Percentiles rank a stretch among this genome's conserved stretches.
These are phyloP conservation scores for Ceriops decandra DNA, from an alignment of 345 rosid species.

Conservation along the genomic window DNA sequence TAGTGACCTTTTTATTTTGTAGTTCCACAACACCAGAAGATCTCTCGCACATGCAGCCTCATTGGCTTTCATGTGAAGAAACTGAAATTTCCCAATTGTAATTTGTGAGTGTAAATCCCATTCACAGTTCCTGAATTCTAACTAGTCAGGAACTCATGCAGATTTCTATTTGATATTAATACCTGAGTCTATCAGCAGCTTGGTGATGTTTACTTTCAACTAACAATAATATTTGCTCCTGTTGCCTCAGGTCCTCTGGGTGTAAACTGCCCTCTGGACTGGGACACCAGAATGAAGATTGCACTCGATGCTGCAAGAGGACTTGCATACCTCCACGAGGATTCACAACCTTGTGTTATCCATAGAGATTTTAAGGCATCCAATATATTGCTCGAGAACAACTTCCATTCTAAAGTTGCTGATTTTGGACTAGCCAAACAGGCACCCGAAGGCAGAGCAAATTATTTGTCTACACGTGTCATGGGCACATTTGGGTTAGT, in stretches of 20 bases:
- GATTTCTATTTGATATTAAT: no score
- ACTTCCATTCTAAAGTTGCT: slow-evolving; percentile 93
- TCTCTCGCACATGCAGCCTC: neutral
- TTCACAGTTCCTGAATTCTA: no score
- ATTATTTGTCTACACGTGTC: slow-evolving; percentile 92
- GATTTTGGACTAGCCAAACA: slow-evolving; percentile 99
- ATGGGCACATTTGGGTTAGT: slow-evolving; percentile 99
- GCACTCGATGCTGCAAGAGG: slow-evolving; percentile 99
- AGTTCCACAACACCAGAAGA: neutral
- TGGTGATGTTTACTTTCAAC: no score
- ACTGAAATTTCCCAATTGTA: neutral
- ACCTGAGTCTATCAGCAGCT: no score
- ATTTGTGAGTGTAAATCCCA: no score
- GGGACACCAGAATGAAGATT: slow-evolving; percentile 98
- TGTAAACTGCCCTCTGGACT: slow-evolving; percentile 83
- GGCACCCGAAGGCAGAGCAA: slow-evolving; percentile 98
- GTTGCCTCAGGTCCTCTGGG: slow-evolving; percentile 77
- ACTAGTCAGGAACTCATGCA: no score
- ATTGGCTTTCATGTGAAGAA: neutral
- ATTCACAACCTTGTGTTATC: slow-evolving; percentile 96
- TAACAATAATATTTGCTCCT: neutral
- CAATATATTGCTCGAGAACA: slow-evolving; percentile 91
- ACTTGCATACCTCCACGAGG: slow-evolving; percentile 94
- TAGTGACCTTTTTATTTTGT: no score
- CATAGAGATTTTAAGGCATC: slow-evolving; percentile 99